Conservation (phyloP, 148 eudicot genomes). For the Rheum nobile region DNA sequence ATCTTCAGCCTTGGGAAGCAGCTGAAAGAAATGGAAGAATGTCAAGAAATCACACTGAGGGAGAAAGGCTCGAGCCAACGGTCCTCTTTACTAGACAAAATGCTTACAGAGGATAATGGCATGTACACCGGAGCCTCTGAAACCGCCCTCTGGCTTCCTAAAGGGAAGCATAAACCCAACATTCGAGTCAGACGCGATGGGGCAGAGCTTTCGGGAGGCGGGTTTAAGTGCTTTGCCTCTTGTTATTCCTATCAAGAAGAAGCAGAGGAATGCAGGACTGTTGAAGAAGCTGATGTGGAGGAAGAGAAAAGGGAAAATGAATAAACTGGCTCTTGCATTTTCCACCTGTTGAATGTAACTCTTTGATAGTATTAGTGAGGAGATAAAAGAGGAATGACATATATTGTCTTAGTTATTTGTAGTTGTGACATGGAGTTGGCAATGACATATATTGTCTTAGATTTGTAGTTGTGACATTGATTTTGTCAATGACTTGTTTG, state of each 20-base stretch:
- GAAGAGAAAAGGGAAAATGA: constrained; percentile 13
- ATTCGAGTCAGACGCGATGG: constrained; percentile 1
- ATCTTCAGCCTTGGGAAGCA: constrained; percentile 69
- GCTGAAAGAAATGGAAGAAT: constrained; percentile 52
- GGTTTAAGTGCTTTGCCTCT: constrained; percentile 32
- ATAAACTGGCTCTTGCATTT: neutral
- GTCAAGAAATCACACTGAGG: constrained; percentile 19
- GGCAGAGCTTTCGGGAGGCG: constrained; percentile 11
- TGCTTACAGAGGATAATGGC: constrained; percentile 63
- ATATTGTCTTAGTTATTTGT: too few species aligned
- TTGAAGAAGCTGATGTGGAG: constrained; percentile 50
- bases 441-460: too few species aligned
- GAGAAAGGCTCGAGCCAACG: too few species aligned
- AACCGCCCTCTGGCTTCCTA: constrained; percentile 8
- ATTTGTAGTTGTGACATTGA: too few species aligned
- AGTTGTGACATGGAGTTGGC: too few species aligned
- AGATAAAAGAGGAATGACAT: too few species aligned
- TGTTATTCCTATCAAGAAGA: constrained; percentile 40
- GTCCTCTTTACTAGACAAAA: constrained; percentile 59
- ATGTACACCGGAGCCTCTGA: constrained; percentile 19
- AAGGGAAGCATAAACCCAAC: constrained; percentile 10
- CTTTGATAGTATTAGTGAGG: neutral
- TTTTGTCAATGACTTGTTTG: too few species aligned
- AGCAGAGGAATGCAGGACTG: constrained; percentile 34
- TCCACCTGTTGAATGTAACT: neutral